A percentile compares a stretch with the other conserved stretches of the same genome.
phyloP scores from a whole-genome alignment of 768 basidiomycete genomes.

The Leccinum obscurum region DNA sequence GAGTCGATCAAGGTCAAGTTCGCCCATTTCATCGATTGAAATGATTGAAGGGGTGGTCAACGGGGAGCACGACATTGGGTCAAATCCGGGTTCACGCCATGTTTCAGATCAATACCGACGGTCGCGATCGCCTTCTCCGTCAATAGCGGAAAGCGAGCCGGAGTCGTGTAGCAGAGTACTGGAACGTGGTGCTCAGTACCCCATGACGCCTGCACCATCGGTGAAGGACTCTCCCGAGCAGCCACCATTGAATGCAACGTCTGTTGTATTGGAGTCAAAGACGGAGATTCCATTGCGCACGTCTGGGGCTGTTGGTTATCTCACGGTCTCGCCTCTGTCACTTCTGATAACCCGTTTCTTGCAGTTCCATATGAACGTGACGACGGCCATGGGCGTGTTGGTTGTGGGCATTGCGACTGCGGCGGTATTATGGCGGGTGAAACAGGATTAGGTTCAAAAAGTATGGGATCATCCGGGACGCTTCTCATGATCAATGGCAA shows the following conservation, averaged over 20 bases:
- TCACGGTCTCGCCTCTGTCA: slow-evolving; percentile 14
- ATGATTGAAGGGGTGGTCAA: slow-evolving; percentile 33
- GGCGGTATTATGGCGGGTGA: slow-evolving; percentile 73
- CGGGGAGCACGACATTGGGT: slow-evolving; percentile 18
- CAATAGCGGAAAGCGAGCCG: slow-evolving; percentile 32
- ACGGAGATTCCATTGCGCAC: slow-evolving; percentile 18
- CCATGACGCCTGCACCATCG: slow-evolving; percentile 32
- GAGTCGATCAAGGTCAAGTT: slow-evolving; percentile 38
- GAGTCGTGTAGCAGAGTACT: slow-evolving; percentile 24
- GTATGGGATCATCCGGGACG: slow-evolving; percentile 17
- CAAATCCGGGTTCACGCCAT: slow-evolving; percentile 24
- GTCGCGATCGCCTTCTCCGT: slow-evolving; percentile 33
- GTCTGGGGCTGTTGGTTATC: slow-evolving; percentile 31
- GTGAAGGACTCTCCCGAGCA: slow-evolving; percentile 32
- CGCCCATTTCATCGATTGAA: slow-evolving; percentile 35
- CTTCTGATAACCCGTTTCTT: slow-evolving; percentile 25
- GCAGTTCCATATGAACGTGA: slow-evolving; percentile 36
- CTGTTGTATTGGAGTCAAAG: slow-evolving; percentile 18
- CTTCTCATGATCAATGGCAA: slow-evolving; percentile 8
- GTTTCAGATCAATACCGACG: slow-evolving; percentile 25
- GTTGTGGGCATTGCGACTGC: slow-evolving; percentile 68
- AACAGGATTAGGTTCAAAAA: slow-evolving; percentile 37
- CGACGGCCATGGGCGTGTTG: slow-evolving; percentile 61
- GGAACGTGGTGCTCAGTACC: slow-evolving; percentile 26
- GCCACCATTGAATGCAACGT: slow-evolving; percentile 9